Percentiles rank a stretch among this genome's conserved stretches.
phyloP scores from a whole-genome alignment of 805 yeast species.

The Metschnikowia gruessii region DNA sequence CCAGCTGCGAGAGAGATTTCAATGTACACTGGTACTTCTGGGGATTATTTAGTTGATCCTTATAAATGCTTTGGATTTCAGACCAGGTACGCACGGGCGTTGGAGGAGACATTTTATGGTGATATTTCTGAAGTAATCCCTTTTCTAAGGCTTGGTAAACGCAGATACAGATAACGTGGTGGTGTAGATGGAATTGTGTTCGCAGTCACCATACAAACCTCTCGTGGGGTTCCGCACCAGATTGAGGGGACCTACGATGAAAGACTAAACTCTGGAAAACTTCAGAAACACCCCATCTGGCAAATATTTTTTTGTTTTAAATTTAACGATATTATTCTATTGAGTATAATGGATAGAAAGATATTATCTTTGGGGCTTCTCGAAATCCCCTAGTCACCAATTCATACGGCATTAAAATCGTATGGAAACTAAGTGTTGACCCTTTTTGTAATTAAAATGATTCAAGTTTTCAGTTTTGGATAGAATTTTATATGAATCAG shows the following conservation, averaged over 20 bases:
- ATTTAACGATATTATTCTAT: too few relatives aligned
- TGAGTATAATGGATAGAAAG: too few relatives aligned
- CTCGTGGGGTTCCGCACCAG: background rate
- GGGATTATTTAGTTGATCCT: conserved; percentile 28
- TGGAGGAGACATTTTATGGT: conserved; percentile 40
- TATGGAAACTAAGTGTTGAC: background rate
- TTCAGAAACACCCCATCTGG: too few relatives aligned
- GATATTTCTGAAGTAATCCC: background rate
- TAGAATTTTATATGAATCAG: conserved; percentile 21
- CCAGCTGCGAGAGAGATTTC: conserved; percentile 38
- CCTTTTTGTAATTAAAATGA: background rate
- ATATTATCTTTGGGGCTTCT: background rate
- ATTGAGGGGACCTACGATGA: background rate
- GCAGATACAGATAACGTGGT: background rate
- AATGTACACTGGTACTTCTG: conserved; percentile 33
- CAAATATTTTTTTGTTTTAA: too few relatives aligned
- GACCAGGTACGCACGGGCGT: conserved; percentile 36
- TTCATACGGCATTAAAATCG: background rate
- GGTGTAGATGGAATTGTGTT: background rate
- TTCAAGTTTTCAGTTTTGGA: too few relatives aligned
- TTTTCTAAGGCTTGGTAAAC: background rate
- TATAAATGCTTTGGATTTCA: conserved; percentile 29
- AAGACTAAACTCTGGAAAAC: too few relatives aligned
- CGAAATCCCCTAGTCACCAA: too few relatives aligned
- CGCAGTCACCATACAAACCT: background rate